These are phyloP conservation scores for Ogataea degrootiae DNA, from an alignment of 805 yeast genomes.

Conservation along the genomic window DNA sequence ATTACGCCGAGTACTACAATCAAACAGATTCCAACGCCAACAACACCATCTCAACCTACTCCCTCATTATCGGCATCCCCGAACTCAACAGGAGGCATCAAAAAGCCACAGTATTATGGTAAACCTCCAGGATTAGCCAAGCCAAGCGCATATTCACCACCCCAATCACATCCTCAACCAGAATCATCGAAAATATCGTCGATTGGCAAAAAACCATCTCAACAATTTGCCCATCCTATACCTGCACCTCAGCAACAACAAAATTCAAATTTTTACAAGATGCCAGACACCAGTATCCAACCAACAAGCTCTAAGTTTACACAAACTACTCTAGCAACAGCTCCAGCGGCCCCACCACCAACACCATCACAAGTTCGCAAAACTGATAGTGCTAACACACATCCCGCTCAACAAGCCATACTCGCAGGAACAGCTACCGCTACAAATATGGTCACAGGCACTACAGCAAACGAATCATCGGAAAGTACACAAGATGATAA, in stretches of 20 bases:
- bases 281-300: not conserved
- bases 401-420: too few species aligned
- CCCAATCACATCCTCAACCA: not conserved
- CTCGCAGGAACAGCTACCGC: not conserved
- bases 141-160: not conserved
- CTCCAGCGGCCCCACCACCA: too few species aligned
- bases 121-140: constrained; percentile 12
- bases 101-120: constrained; percentile 28
- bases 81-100: constrained; percentile 17
- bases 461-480: not conserved
- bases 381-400: too few species aligned
- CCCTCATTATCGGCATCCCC: constrained; percentile 25
- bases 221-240: constrained; percentile 16
- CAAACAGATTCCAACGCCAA: not conserved
- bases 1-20: not conserved
- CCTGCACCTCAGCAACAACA: constrained; percentile 6
- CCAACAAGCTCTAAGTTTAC: not conserved
- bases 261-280: not conserved
- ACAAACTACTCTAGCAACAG: not conserved
- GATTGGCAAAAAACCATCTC: constrained; percentile 6
- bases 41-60: constrained; percentile 10
- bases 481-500: not conserved
- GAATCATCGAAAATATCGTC: not conserved
- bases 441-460: not conserved
- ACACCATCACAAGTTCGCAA: too few species aligned